Conservation (phyloP, 2,329 filamentous ascomycete genomes). For the Blastomyces gilchristii region DNA sequence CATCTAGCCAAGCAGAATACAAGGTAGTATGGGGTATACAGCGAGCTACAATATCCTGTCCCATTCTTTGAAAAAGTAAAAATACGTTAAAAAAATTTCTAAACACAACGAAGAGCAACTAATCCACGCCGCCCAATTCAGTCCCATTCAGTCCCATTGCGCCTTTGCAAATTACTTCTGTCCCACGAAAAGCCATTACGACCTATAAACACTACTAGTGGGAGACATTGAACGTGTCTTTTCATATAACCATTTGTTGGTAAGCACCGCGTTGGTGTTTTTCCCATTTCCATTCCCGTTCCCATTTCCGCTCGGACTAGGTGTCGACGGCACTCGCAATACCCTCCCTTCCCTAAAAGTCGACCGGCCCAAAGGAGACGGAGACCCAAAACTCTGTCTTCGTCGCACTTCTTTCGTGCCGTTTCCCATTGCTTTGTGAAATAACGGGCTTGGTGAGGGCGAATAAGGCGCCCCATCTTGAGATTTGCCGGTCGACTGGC, state of each 20-base stretch:
- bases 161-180: neutral
- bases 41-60: neutral
- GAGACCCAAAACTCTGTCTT: slow-evolving; percentile 54
- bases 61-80: neutral
- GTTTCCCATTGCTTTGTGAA: slow-evolving; percentile 55
- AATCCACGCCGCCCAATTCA: neutral
- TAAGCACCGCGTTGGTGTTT: slow-evolving; percentile 64
- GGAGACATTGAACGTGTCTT: slow-evolving; percentile 45
- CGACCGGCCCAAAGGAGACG: slow-evolving; percentile 44
- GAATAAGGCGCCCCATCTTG: slow-evolving; percentile 44
- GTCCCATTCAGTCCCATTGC: slow-evolving; percentile 1
- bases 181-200: slow-evolving; percentile 2
- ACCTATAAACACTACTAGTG: slow-evolving; percentile 26
- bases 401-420: slow-evolving; percentile 34
- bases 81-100: neutral
- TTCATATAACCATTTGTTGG: slow-evolving; percentile 93
- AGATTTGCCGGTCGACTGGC: slow-evolving; percentile 25
- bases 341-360: slow-evolving; percentile 35
- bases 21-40: neutral
- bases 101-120: neutral
- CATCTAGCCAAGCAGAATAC: too few species aligned
- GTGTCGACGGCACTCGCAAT: slow-evolving; percentile 54
- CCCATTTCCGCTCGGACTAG: slow-evolving; percentile 52
- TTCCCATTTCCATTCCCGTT: slow-evolving; percentile 46
- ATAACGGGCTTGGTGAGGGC: slow-evolving; percentile 46